A percentile compares a stretch with the other conserved stretches of the same genome.
These are phyloP conservation scores for Tolypocladium inflatum DNA, from an alignment of 2,329 filamentous ascomycete genomes.

Conservation along the genomic window DNA sequence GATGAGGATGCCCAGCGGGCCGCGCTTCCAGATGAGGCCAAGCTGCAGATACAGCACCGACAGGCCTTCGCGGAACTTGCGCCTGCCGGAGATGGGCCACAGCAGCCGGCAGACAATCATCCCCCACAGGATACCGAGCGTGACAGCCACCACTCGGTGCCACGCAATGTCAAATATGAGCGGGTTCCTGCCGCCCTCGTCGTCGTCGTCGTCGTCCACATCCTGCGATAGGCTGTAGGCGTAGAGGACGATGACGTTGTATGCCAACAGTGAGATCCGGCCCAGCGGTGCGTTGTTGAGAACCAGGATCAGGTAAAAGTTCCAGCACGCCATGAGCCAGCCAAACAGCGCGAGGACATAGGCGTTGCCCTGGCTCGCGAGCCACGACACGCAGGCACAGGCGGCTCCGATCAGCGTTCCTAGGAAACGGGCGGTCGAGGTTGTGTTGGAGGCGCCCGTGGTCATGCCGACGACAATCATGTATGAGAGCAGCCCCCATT, in stretches of 20 bases:
- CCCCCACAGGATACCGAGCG: conserved; percentile 83
- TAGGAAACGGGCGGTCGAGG: conserved; percentile 74
- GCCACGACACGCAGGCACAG: conserved; percentile 71
- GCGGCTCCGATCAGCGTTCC: conserved; percentile 76
- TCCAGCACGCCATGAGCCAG: conserved; percentile 70
- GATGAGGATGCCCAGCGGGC: conserved; percentile 68
- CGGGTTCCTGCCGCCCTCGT: conserved; percentile 77
- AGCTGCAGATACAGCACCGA: conserved; percentile 90
- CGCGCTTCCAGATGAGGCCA: conserved; percentile 92
- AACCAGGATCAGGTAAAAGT: conserved; percentile 83
- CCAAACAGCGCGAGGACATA: conserved; percentile 71
- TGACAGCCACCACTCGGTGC: conserved; percentile 80
- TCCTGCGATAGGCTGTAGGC: conserved; percentile 79
- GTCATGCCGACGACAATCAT: conserved; percentile 99
- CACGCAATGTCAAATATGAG: conserved; percentile 80
- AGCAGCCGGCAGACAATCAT: conserved; percentile 81
- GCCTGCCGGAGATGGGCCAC: conserved; percentile 86
- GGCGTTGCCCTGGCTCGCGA: conserved; percentile 63
- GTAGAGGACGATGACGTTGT: conserved; percentile 91
- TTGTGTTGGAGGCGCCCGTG: conserved; percentile 90
- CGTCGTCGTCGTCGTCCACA: conserved; percentile 74
- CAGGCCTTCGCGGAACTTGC: conserved; percentile 81
- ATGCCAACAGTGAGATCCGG: conserved; percentile 87
- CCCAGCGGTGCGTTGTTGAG: conserved; percentile 81
- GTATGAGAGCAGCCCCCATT: conserved; percentile 94